A percentile compares a stretch with the other conserved stretches of the same genome.
These are phyloP conservation scores for Teunomyces gatunensis DNA, from an alignment of 805 yeast genomes.

Conservation along the genomic window DNA sequence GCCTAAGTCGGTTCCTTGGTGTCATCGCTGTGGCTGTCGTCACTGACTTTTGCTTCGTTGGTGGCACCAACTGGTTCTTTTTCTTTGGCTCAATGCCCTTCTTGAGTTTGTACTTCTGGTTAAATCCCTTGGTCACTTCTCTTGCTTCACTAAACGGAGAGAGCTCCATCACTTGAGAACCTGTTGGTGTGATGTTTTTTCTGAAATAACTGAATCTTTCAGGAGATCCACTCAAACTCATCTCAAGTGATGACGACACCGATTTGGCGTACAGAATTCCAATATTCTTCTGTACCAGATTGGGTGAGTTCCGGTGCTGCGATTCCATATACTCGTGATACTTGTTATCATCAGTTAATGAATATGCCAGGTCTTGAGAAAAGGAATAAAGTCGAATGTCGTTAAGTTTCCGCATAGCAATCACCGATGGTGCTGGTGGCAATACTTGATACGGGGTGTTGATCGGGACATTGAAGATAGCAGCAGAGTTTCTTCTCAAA, in stretches of 20 bases:
- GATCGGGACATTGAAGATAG: slow-evolving; percentile 37
- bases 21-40: no score
- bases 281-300: slow-evolving; percentile 9
- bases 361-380: slow-evolving; percentile 7
- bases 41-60: background rate
- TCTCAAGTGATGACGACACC: slow-evolving; percentile 15
- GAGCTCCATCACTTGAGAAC: background rate
- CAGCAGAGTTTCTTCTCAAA: slow-evolving; percentile 15
- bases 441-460: slow-evolving; percentile 44
- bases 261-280: slow-evolving; percentile 15
- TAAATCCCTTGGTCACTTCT: background rate
- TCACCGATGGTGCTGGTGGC: slow-evolving; percentile 29
- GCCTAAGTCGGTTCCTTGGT: slow-evolving; percentile 5
- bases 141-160: background rate
- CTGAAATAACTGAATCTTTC: slow-evolving; percentile 19
- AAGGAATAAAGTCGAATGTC: slow-evolving; percentile 3
- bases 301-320: slow-evolving; percentile 9
- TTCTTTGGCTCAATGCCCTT: background rate
- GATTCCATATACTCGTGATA: slow-evolving; percentile 4
- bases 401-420: slow-evolving; percentile 13
- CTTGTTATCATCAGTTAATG: slow-evolving; percentile 6
- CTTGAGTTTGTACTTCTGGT: background rate
- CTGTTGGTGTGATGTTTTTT: slow-evolving; percentile 17
- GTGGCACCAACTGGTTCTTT: background rate
- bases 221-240: slow-evolving; percentile 11